Base-by-base conservation (phyloP, 352 stramenopile species). In the Phytophthora pseudosyringae region DNA sequence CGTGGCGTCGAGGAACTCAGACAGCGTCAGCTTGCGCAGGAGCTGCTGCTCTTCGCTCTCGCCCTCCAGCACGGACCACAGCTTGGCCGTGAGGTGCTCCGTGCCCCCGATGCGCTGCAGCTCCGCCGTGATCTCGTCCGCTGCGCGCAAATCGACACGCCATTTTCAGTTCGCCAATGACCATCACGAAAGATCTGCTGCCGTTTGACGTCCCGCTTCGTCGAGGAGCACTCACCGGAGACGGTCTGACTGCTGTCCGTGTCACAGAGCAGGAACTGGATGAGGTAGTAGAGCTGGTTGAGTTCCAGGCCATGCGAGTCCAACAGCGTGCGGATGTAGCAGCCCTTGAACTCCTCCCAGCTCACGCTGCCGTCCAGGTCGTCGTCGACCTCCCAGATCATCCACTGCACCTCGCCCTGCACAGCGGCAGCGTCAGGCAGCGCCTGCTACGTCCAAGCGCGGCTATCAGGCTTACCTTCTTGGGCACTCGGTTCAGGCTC, bases 331-430 rank as follows among this genome's bases (percentile, higher is more conserved):
- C 96, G 76, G 40, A 95, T 75, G 74, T 97, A 98, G 67, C 96
- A 98, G 31, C 89, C 71, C 55, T 83, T 81, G 56, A 99, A 98
- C 73, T 98, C 97, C 31, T 97, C 82, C 88, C 92, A 98, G 48
- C 90, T 89, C 48, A 98, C 64, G 40, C 69, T 76, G 28, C 88
- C 93, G 75, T 99, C 96, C 13, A 98, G 73, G 50, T 98, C 97
- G 58, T 99, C 94, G 73, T 99, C 97, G 3, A 97, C 87, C 70
- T 98, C 96, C 97, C 96, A 99, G 48, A 99, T 97, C 78, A 99
- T 98, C 75, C 97, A 95, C 59, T 98, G 90, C 13, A 98, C 78
- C 54, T 99, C 92, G 39, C 80, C 83, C 82, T 97, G 49, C 25
- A 26, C 25, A 41, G 9, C 21, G 46, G 26, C 8, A 58, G n/a